A percentile compares a stretch with the other conserved stretches of the same genome.
Evolutionary conservation across 495 filamentous ascomycete species (phyloP).

Genomic region (Hypomontagnella submonticulosa): DNA sequence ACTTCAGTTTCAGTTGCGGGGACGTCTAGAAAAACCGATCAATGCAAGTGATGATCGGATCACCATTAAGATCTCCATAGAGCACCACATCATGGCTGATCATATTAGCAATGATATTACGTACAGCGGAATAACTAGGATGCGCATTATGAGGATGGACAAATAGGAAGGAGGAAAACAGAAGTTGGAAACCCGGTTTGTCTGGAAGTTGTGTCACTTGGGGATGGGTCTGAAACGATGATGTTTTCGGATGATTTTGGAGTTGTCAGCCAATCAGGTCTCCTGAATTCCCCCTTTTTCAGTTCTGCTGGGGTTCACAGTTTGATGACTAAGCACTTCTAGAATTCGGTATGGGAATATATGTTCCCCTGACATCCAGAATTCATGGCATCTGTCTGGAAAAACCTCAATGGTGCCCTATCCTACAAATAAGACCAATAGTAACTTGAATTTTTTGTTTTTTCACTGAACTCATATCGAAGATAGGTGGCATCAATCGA

Average conservation of each 20-base stretch:
- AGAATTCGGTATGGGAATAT: background rate
- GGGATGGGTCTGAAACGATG: conserved; percentile 26
- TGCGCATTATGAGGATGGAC: conserved; percentile 7
- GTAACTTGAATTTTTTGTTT: no score
- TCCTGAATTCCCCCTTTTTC: conserved; percentile 21
- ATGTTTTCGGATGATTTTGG: background rate
- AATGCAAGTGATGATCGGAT: conserved; percentile 36
- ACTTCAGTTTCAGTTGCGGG: conserved; percentile 18
- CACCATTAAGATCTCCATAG: conserved; percentile 22
- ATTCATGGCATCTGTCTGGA: no score
- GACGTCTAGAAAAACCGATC: background rate
- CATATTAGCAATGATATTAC: conserved; percentile 21
- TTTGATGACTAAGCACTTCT: conserved; percentile 3
- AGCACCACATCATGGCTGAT: conserved; percentile 19
- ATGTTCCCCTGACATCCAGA: no score
- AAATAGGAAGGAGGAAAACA: conserved; percentile 22
- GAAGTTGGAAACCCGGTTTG: conserved; percentile 29
- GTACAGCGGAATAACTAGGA: conserved; percentile 6
- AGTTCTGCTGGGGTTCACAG: background rate
- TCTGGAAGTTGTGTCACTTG: conserved; percentile 34
- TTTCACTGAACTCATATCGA: no score
- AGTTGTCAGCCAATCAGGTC: conserved; percentile 17
- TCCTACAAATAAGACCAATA: no score
- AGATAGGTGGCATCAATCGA: no score
- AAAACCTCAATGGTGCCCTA: no score